A percentile compares a stretch with the other conserved stretches of the same genome.
These are phyloP conservation scores for Paramyrothecium sp. DNA, from an alignment of 2,329 filamentous ascomycete genomes.

Conservation along the genomic window DNA sequence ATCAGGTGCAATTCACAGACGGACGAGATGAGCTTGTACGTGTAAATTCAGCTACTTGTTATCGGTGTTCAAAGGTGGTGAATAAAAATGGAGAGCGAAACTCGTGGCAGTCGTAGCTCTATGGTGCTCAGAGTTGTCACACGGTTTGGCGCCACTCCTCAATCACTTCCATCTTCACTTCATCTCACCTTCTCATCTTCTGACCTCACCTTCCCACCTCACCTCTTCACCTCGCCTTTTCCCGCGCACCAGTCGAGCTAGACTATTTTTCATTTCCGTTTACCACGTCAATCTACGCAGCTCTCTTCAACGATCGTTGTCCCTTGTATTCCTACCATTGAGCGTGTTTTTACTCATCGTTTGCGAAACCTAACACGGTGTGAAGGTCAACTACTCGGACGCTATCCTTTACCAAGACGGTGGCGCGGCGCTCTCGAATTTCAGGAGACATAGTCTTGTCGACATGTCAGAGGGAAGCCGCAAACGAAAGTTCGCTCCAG, in stretches of 20 bases:
- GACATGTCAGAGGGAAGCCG: slow-evolving; percentile 13
- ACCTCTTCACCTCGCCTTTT: neutral
- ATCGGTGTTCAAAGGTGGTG: no score
- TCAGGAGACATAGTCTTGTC: slow-evolving; percentile 14
- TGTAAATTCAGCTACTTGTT: slow-evolving; percentile 9
- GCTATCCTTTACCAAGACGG: slow-evolving; percentile 31
- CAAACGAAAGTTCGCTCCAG: slow-evolving; percentile 28
- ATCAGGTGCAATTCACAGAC: slow-evolving; percentile 44
- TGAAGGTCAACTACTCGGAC: slow-evolving; percentile 27
- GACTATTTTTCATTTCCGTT: no score
- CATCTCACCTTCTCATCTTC: slow-evolving; percentile 2
- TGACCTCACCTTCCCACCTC: neutral
- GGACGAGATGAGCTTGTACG: slow-evolving; percentile 44
- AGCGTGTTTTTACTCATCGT: no score
- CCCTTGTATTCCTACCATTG: no score
- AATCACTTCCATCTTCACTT: neutral
- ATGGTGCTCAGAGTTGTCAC: neutral
- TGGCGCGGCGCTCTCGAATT: slow-evolving; percentile 21
- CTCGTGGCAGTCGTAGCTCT: neutral
- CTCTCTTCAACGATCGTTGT: no score
- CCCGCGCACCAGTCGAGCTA: neutral
- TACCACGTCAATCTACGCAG: no score
- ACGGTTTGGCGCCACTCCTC: neutral
- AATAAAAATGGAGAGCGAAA: no score
- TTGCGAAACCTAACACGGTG: slow-evolving; percentile 13